phyloP scores from a whole-genome alignment of 2,329 filamentous ascomycete species.

The Clonostachys rhizophaga region DNA sequence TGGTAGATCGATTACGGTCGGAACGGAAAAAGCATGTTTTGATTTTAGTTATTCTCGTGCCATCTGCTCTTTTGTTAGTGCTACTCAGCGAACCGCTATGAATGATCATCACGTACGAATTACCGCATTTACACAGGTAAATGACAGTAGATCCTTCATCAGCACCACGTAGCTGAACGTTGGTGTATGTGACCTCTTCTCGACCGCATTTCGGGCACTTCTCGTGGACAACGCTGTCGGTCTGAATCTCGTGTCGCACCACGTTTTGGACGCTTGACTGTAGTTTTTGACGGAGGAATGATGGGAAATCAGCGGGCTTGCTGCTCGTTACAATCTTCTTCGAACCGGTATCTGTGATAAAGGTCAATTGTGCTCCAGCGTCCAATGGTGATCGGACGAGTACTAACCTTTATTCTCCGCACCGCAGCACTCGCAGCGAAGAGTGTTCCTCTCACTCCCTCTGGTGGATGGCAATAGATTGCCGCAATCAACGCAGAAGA shows the following conservation, averaged over 20 bases:
- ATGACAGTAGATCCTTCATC: conserved; percentile 95
- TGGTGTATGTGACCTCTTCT: conserved; percentile 79
- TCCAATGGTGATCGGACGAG: neutral
- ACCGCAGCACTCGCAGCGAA: conserved; percentile 83
- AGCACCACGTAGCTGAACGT: conserved; percentile 81
- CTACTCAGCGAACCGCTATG: neutral
- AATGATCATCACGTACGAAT: conserved; percentile 56
- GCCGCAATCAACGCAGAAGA: conserved; percentile 91
- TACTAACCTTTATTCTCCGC: conserved; percentile 73
- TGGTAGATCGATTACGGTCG: neutral
- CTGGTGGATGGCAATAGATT: conserved; percentile 81
- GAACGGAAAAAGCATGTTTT: neutral
- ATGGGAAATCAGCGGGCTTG: conserved; percentile 89
- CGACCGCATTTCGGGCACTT: conserved; percentile 78
- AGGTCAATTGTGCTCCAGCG: neutral
- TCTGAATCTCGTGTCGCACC: conserved; percentile 71
- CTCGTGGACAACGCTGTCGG: conserved; percentile 62
- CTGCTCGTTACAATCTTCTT: conserved; percentile 77
- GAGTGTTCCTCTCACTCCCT: conserved; percentile 67
- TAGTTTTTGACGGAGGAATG: conserved; percentile 77
- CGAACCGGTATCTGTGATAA: conserved; percentile 59
- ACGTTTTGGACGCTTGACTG: conserved; percentile 79
- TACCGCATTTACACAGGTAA: conserved; percentile 81
- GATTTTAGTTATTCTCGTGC: conserved; percentile 55
- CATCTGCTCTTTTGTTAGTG: conserved; percentile 28